Conservation (phyloP, 2,329 filamentous ascomycete genomes). For the Immersiporthe knoxdaviesiana region DNA sequence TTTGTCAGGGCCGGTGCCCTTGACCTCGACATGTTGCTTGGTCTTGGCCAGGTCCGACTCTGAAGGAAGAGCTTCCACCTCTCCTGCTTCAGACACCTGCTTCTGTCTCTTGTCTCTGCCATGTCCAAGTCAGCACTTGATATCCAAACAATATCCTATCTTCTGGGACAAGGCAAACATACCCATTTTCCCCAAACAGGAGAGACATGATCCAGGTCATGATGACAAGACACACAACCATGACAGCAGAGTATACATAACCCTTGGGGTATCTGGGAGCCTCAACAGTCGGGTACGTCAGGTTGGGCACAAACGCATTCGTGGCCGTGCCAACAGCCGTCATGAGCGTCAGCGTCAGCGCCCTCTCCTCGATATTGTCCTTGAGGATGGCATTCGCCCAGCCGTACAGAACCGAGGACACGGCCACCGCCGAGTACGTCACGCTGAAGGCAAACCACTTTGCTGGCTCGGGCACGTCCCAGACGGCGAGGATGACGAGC, state of each 20-base stretch:
- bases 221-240: constrained; percentile 20
- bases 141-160: not conserved
- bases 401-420: constrained; percentile 59
- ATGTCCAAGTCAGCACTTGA: not conserved
- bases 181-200: constrained; percentile 22
- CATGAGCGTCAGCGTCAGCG: constrained; percentile 54
- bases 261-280: constrained; percentile 48
- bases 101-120: constrained; percentile 2
- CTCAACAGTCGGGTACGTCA: constrained; percentile 53
- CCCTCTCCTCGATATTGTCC: constrained; percentile 49
- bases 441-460: constrained; percentile 59
- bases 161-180: not conserved
- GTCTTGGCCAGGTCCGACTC: not conserved
- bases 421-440: constrained; percentile 52
- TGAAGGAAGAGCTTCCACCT: not conserved
- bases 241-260: constrained; percentile 34
- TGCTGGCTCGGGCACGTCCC: constrained; percentile 59
- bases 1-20: not conserved
- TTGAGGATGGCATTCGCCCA: constrained; percentile 58
- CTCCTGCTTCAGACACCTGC: not conserved
- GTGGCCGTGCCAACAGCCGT: constrained; percentile 57
- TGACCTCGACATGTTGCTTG: not conserved
- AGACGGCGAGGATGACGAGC: constrained; percentile 56
- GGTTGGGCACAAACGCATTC: constrained; percentile 58
- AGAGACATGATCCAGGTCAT: constrained; percentile 16